Evolutionary conservation across 2,329 filamentous ascomycete species (phyloP), one percentile per base, ranked within the genome.

Genomic region (Pestalotiopsis sp.): DNA sequence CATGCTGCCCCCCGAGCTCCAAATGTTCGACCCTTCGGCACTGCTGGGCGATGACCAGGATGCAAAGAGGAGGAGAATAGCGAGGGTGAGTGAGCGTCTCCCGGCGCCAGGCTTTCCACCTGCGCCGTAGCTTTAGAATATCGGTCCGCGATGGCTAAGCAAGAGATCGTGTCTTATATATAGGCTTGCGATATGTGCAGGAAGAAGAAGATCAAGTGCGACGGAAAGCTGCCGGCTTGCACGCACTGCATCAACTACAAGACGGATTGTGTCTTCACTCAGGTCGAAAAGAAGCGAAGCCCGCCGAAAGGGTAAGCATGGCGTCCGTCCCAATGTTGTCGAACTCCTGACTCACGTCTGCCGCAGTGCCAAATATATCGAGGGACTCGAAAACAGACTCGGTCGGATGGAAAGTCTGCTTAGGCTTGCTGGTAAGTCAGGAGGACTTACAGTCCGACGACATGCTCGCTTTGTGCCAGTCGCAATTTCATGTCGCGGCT

Each of bases 231-330:
- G 82, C 95, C 96, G 49, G 91, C 94, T 70, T 99, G 96, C 82
- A 95, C 93, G 7, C 96, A 98, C 82, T 99, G 95, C 80, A 92
- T 92, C 80, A 98, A 98, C 80, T 98, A 98, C 85, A 98, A 98
- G 86, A 98, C 95, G 4, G 94, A 97, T 75, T 99, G 95, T 80
- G 89, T 97, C 74, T 98, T 98, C 78, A 98, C 96, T 0, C 94
- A 97, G 79, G 95, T 98, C 49, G 96, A 99, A 84, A 99, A 99
- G 90, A 99, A 99, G 87, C 89, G 96, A 69, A 96, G 93, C 80
- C 95, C 96, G 66, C 96, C 95, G 1, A 99, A 98, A 86, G 95
- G 96, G 94, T 97, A 87, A 73, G 88, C 36, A 61, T 25, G 68
- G 36, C 66, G 25, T 64, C 45, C 39, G 63, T 45, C 9, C 59